Evolutionary conservation across 768 basidiomycete genomes (phyloP), one percentile per base, ranked within the genome.

Genomic region (Gyrodon lividus): DNA sequence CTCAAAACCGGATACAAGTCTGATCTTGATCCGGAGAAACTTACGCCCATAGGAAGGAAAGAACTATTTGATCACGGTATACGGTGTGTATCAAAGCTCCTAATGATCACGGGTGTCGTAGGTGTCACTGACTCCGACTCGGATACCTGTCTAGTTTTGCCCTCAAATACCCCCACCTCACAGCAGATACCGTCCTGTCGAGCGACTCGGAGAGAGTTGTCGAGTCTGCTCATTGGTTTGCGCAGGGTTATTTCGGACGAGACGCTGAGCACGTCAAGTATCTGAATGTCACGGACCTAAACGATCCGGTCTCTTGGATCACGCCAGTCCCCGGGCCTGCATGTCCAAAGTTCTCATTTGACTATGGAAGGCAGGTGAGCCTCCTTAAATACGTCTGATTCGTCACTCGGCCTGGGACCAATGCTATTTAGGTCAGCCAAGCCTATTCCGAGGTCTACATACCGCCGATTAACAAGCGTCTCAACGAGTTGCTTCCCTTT

Each of bases 161-260:
- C 13, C 26, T 42, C 24, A 53, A 35, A 5, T 53, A 53, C 33
- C 52, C 52, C 20, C 40, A 53, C 33, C 24, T 53, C 31, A 50
- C 30, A 16, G 35, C 48, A n/a, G 33, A 49, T 9, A 30, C 28
- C 6, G 19, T 53, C 19, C 12, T 53, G 19, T 39, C 52, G 20
- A 48, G 52, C 3, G 46, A 53, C 24, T 48, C 47, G 3, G 12
- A 28, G 12, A 30, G 52, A 37, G 52, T 70, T 33, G 53, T 72
- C 46, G 72, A 73, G 56, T 68, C 67, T 13, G 70, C 71, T 14
- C 71, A 64, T 48, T 71, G 72, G 72, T 72, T 71, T 58, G 62
- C 62, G 26, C 51, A 61, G 51, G 71, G 71, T 22, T 68, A 69
- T 60, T 70, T 68, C 50, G 71, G 71, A 3, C 61, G 68, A 8